A percentile compares a stretch with the other conserved stretches of the same genome.
Evolutionary conservation across 805 yeast genomes (phyloP).

Genomic region (Yarrowia deformans): DNA sequence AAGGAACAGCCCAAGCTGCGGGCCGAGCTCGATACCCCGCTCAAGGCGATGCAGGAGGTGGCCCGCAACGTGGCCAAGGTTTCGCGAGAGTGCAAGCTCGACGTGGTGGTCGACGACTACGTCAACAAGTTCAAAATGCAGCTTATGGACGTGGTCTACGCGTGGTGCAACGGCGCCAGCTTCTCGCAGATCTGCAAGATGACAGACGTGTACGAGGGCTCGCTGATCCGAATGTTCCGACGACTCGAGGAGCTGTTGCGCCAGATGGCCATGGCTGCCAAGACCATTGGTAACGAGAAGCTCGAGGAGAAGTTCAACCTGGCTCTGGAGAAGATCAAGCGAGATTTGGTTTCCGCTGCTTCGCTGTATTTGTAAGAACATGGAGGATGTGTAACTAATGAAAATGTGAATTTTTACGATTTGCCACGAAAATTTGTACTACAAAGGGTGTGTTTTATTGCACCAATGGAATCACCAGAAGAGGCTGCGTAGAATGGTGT

Average conservation of each 20-base stretch:
- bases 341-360: constrained; percentile 97
- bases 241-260: constrained; percentile 91
- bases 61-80: constrained; percentile 90
- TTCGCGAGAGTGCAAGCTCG: constrained; percentile 87
- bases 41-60: constrained; percentile 85
- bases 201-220: constrained; percentile 99
- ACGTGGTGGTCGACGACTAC: constrained; percentile 88
- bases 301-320: constrained; percentile 88
- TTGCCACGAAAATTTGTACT: too few relatives aligned
- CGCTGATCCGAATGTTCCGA: constrained; percentile 91
- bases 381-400: neutral
- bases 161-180: constrained; percentile 96
- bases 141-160: constrained; percentile 93
- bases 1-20: constrained; percentile 83
- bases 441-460: too few relatives aligned
- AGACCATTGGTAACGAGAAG: constrained; percentile 89
- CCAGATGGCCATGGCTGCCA: constrained; percentile 90
- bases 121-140: constrained; percentile 91
- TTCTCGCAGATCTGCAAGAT: constrained; percentile 97
- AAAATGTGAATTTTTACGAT: too few relatives aligned
- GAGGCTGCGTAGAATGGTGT: too few relatives aligned
- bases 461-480: too few relatives aligned
- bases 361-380: constrained; percentile 69
- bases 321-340: constrained; percentile 83
- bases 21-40: constrained; percentile 92